Evolutionary conservation across 768 basidiomycete genomes (phyloP).

Genomic region (Agrocybe praecox): DNA sequence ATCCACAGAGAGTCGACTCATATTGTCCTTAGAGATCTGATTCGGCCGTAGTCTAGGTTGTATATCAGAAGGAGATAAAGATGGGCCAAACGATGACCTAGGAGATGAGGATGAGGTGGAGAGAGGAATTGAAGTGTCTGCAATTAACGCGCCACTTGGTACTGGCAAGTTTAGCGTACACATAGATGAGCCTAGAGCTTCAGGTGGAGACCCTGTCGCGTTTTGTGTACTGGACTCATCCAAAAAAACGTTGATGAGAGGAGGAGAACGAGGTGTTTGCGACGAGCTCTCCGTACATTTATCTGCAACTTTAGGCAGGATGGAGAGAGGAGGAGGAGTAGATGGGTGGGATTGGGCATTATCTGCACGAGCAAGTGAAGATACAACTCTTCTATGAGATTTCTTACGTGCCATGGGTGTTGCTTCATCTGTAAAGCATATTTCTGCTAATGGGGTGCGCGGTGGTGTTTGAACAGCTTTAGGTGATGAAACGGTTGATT

Average conservation of each 20-base stretch:
- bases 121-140: slow-evolving; percentile 25
- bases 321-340: slow-evolving; percentile 13
- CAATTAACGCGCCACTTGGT: slow-evolving; percentile 20
- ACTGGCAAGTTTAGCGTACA: slow-evolving; percentile 26
- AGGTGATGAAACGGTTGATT: slow-evolving; percentile 23
- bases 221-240: slow-evolving; percentile 3
- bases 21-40: slow-evolving; percentile 17
- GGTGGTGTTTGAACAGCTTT: neutral
- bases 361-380: slow-evolving; percentile 21
- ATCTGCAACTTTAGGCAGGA: neutral
- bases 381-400: slow-evolving; percentile 25
- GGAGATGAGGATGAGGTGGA: slow-evolving; percentile 26
- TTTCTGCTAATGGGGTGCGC: slow-evolving; percentile 41
- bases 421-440: slow-evolving; percentile 31
- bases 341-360: slow-evolving; percentile 6
- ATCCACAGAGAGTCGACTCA: slow-evolving; percentile 45
- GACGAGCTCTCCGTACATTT: neutral
- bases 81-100: slow-evolving; percentile 6
- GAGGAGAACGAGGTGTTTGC: slow-evolving; percentile 1
- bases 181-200: slow-evolving; percentile 23
- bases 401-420: slow-evolving; percentile 38
- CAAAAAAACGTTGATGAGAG: slow-evolving; percentile 13
- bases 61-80: slow-evolving; percentile 10
- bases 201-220: neutral
- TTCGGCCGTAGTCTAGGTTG: slow-evolving; percentile 28